phyloP scores from a whole-genome alignment of 345 rosid species.

The Kandelia obovata region DNA sequence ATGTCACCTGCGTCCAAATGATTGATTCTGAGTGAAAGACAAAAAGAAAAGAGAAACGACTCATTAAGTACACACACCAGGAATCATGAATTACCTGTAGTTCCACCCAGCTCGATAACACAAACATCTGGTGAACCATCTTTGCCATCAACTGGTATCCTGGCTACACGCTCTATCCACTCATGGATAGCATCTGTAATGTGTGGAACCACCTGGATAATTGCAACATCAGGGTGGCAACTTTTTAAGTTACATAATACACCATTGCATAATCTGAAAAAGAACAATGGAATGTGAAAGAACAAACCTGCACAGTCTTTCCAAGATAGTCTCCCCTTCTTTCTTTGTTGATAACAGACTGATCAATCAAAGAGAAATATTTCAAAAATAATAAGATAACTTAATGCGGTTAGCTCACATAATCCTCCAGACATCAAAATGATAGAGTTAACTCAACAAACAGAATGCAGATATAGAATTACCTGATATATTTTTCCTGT shows the following conservation, averaged over 20 bases:
- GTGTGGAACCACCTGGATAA: slow-evolving; percentile 86
- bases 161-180: slow-evolving; percentile 89
- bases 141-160: slow-evolving; percentile 79
- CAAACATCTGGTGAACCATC: slow-evolving; percentile 92
- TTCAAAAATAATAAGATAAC: neutral
- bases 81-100: slow-evolving; percentile 55
- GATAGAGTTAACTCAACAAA: neutral
- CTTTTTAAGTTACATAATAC: neutral
- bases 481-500: slow-evolving; percentile 95
- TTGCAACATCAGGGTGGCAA: neutral
- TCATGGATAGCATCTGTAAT: slow-evolving; percentile 94
- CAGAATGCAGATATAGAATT: slow-evolving; percentile 5
- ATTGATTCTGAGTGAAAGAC: slow-evolving; percentile 2
- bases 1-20: slow-evolving; percentile 70
- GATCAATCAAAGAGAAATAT: slow-evolving; percentile 11
- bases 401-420: neutral
- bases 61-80: neutral
- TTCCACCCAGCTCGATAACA: slow-evolving; percentile 97
- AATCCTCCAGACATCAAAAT: neutral
- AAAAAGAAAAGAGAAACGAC: neutral
- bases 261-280: neutral
- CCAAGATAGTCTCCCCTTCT: slow-evolving; percentile 96
- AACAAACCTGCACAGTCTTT: slow-evolving; percentile 87
- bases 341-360: slow-evolving; percentile 87
- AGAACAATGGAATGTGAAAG: neutral